Evolutionary conservation across 768 basidiomycete genomes (phyloP).

Genomic region (Mycena albidolilacea): DNA sequence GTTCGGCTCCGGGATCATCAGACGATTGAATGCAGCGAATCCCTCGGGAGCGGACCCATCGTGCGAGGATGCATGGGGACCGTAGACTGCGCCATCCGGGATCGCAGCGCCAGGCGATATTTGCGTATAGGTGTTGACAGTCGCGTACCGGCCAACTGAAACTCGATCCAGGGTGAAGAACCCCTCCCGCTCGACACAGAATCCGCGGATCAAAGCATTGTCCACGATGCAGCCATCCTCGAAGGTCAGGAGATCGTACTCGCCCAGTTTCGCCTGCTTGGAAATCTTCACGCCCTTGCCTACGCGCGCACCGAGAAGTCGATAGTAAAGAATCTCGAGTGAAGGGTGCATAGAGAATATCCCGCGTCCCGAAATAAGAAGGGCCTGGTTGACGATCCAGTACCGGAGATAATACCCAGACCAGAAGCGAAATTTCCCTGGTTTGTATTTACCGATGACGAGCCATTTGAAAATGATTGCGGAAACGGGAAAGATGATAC

Average conservation of each 20-base stretch:
- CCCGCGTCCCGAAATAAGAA: conserved; percentile 54
- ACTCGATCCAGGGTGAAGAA: conserved; percentile 58
- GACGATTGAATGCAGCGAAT: conserved; percentile 57
- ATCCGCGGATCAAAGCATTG: conserved; percentile 56
- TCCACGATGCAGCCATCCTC: conserved; percentile 62
- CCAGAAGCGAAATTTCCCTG: conserved; percentile 54
- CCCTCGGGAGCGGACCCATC: conserved; percentile 53
- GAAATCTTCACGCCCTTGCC: conserved; percentile 58
- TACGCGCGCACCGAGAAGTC: conserved; percentile 60
- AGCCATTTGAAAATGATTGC: conserved; percentile 64
- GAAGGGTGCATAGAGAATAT: conserved; percentile 57
- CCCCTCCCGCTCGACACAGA: conserved; percentile 62
- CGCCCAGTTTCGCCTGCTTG: conserved; percentile 53
- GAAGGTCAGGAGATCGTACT: conserved; percentile 61
- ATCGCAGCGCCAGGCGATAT: conserved; percentile 58
- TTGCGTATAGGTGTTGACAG: conserved; percentile 60
- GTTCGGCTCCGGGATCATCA: conserved; percentile 50
- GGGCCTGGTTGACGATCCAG: conserved; percentile 30
- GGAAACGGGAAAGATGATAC: conserved; percentile 54
- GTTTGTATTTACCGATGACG: conserved; percentile 58
- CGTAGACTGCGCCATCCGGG: conserved; percentile 56
- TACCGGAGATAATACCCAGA: conserved; percentile 34
- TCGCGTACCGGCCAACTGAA: conserved; percentile 53
- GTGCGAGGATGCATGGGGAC: conserved; percentile 61
- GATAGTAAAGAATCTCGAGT: conserved; percentile 58